Conservation (phyloP, 176 grass and related monocot genomes). For the Saccharum officinarum region DNA sequence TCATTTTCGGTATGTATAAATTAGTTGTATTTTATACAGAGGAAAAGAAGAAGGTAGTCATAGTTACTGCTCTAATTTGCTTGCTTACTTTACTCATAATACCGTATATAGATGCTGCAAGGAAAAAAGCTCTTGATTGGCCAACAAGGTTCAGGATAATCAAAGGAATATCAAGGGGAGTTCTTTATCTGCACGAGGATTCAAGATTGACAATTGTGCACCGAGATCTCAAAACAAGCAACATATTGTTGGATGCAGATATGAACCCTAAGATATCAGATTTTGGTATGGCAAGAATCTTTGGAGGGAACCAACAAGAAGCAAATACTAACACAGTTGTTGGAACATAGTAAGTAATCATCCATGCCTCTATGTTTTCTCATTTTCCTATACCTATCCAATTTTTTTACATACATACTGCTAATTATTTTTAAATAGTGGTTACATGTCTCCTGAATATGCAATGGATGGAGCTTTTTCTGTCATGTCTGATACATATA, state of each 20-base stretch:
- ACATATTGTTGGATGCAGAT: conserved; percentile 23
- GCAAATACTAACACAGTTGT: too few species aligned
- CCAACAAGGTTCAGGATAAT: conserved; percentile 47
- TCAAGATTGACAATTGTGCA: conserved; percentile 53
- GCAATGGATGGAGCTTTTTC: too few species aligned
- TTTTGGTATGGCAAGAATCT: too few species aligned
- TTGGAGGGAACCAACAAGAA: too few species aligned
- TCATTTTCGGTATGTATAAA: conserved; percentile 16
- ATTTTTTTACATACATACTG: too few species aligned
- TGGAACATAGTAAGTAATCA: too few species aligned
- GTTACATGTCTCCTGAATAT: too few species aligned
- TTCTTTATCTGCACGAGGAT: conserved; percentile 64
- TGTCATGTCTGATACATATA: conserved; percentile 23
- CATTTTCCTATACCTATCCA: too few species aligned
- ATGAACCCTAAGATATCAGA: too few species aligned
- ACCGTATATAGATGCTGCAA: conserved; percentile 36
- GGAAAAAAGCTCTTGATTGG: conserved; percentile 41
- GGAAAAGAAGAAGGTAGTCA: background rate
- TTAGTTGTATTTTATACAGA: background rate
- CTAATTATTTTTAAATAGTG: too few species aligned
- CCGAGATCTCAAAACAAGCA: conserved; percentile 57
- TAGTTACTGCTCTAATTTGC: background rate
- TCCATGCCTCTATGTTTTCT: too few species aligned
- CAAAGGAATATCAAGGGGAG: conserved; percentile 51
- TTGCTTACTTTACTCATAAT: background rate